phyloP scores from a whole-genome alignment of 2,329 filamentous ascomycete species.

The Exophiala sp. region DNA sequence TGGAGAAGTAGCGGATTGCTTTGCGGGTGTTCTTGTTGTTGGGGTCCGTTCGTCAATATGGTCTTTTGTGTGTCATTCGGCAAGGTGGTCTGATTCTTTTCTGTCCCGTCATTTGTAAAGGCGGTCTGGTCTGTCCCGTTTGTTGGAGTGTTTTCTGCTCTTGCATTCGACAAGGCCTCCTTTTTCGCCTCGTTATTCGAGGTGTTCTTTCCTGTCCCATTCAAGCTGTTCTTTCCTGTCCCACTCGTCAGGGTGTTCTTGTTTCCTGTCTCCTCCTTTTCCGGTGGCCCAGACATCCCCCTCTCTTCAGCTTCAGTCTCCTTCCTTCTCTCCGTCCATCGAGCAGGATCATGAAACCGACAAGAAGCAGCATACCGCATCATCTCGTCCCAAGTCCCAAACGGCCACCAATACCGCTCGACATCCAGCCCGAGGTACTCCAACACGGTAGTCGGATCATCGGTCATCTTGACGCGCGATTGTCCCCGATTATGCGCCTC shows the following conservation, averaged over 20 bases:
- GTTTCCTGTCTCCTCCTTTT: background rate
- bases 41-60: no score
- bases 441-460: conserved; percentile 52
- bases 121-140: no score
- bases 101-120: no score
- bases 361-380: conserved; percentile 21
- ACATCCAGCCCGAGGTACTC: conserved; percentile 45
- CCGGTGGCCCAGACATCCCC: background rate
- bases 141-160: no score
- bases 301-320: conserved; percentile 42
- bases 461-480: conserved; percentile 53
- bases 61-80: no score
- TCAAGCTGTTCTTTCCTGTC: background rate
- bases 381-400: conserved; percentile 35
- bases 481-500: conserved; percentile 16
- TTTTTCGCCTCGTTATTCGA: no score
- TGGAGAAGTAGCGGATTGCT: no score
- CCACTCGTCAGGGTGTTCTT: background rate
- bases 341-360: conserved; percentile 18
- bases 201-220: no score
- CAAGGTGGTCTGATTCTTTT: no score
- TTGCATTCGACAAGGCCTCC: no score
- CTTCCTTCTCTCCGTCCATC: background rate
- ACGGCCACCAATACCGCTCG: conserved; percentile 50
- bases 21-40: no score